Base-by-base conservation (phyloP, 2,329 filamentous ascomycete genomes). In the Arthroderma uncinatum region DNA sequence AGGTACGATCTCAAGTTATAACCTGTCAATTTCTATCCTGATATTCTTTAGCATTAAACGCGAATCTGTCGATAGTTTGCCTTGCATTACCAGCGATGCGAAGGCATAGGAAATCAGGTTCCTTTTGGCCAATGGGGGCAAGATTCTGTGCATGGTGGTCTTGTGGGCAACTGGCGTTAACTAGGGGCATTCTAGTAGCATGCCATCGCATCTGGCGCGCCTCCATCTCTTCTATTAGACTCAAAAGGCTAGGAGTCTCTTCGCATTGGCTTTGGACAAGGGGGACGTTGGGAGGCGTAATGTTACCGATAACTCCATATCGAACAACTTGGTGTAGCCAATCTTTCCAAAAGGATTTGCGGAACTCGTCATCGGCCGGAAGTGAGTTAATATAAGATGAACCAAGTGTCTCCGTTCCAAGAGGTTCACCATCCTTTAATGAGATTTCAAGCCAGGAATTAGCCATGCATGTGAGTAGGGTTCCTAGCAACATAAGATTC, bases 401-500 rank as follows among this genome's bases (percentile, higher is more conserved):
- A 4, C 67, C 64, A n/a, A 70, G 67, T 4, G 67, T 59, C 48
- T 70, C 66, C 56, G 63, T 67, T 7, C 70, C 70, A 10, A 77
- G 61, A 10, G 72, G 68, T 52, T 64, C 62, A 8, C 72, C 61
- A 48, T 72, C 66, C 23, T 66, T 64, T 53, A 69, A 65, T 21
- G 65, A 71, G 16, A 76, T 65, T 1, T 70, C 68, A 9, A 74
- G 64, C 74, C 74, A 77, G 23, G 69, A 64, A 57, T 76, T 74
- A 21, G 71, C 73, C 16, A 74, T 61, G 19, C 75, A 69, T n/a
- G 68, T 76, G 48, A 77, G 63, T 10, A 76, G 64, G 9, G 74
- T 75, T 10, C 70, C 71, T n/a, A 70, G 68, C 53, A 76, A 68
- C 72, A 75, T 76, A 47, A 76, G 68, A 55, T 77, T 77, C 58